Base-by-base conservation (phyloP, 2,329 filamentous ascomycete species). In the Didymella lethalis region DNA sequence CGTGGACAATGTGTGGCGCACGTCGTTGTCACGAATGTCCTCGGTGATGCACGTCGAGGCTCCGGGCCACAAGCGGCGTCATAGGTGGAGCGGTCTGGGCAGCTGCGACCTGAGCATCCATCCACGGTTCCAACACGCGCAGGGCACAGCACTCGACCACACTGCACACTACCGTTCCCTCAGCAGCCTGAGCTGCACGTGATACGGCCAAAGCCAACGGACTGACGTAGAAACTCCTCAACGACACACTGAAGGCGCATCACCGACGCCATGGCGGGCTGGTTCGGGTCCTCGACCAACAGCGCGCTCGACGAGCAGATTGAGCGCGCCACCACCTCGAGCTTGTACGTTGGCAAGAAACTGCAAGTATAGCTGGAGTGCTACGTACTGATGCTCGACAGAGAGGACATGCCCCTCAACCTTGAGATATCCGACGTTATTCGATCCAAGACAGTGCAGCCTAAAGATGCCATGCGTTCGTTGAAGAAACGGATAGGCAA, bases 381-480 rank as follows among this genome's bases (percentile, higher is more conserved):
- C 2, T 11, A 14, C 11, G 2, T 57, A 57, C 66, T 73, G 49
- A 70, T 57, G 20, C 18, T 8, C 16, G 20, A 6, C 70, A 96
- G 92, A 68, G 93, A 99, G 80, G 94, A 99, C 75, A 98, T 99
- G 77, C 90, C 95, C 40, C 87, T 97, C 68, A 98, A 98, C 77
- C 88, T 99, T 73, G 95, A 99, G 80, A 98, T 99, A 70, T 97
- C 94, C 77, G 95, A 99, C 81, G 84, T 96, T 69, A 97, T 99
- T 78, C 88, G 95, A 70, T 98, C 93, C 73, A 98, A 98, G 83
- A 96, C 93, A 18, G 94, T 99, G 49, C 93, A 93, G 77, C 94
- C 95, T 53, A 97, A 94, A 79, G 95, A 99, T 79, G 95, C 95
- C 63, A 99, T 99, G 95, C 91, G 93, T 77, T 94, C 92, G 43